Evolutionary conservation across 805 yeast genomes (phyloP).

Genomic region (Nakazawaea wyomingensis): DNA sequence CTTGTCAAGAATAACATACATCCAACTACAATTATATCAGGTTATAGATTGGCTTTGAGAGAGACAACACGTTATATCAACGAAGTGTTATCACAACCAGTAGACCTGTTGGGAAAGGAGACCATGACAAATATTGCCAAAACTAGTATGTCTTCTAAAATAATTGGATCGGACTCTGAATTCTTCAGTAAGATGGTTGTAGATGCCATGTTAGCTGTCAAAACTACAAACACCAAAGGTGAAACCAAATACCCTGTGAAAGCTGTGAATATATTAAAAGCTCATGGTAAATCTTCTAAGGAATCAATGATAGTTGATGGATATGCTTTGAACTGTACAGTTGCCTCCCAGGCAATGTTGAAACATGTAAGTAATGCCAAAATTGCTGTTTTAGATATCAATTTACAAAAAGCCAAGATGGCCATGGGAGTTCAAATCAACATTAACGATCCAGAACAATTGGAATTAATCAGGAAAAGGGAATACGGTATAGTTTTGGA

Average conservation of each 20-base stretch:
- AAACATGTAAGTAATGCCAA: slow-evolving; percentile 65
- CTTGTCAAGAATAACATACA: slow-evolving; percentile 90
- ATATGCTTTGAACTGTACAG: slow-evolving; percentile 93
- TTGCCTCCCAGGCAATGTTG: slow-evolving; percentile 96
- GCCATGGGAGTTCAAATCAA: slow-evolving; percentile 97
- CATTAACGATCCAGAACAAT: slow-evolving; percentile 94
- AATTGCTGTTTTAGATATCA: slow-evolving; percentile 86
- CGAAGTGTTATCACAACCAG: slow-evolving; percentile 78
- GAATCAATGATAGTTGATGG: slow-evolving; percentile 90
- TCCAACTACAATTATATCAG: slow-evolving; percentile 97
- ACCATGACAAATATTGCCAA: slow-evolving; percentile 87
- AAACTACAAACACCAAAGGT: slow-evolving; percentile 82
- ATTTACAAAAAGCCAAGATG: slow-evolving; percentile 94
- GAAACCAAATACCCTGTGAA: slow-evolving; percentile 92
- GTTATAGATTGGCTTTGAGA: slow-evolving; percentile 86
- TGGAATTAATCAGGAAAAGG: slow-evolving; percentile 86
- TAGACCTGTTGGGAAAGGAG: slow-evolving; percentile 75
- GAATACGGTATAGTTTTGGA: slow-evolving; percentile 84
- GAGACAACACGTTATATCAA: slow-evolving; percentile 86
- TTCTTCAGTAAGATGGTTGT: slow-evolving; percentile 89
- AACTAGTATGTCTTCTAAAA: slow-evolving; percentile 95
- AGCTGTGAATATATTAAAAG: slow-evolving; percentile 92
- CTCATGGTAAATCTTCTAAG: slow-evolving; percentile 88
- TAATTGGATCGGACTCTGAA: slow-evolving; percentile 89
- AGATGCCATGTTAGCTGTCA: slow-evolving; percentile 92